Base-by-base conservation (phyloP, 139 green algal genomes). In the Chlamydomonas eustigma region DNA sequence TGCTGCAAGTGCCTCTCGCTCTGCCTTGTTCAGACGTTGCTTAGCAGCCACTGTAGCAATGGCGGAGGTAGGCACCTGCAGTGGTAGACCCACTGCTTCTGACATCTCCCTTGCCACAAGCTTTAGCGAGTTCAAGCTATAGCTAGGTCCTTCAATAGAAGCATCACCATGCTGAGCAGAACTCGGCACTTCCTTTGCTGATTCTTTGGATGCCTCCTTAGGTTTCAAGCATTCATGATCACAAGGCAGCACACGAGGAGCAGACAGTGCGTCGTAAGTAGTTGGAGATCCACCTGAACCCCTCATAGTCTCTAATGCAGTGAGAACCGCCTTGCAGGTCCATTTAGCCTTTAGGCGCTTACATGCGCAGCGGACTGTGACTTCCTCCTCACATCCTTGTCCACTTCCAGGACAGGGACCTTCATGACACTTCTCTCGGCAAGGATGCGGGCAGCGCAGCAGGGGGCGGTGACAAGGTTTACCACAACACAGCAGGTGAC, bases 311-410 rank as follows among this genome's bases (percentile, higher is more conserved):
- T 18, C 36, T 52, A 92, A 79, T 30, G 85, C 76, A 32, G 67
- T 73, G 66, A 85, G 86, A 37, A 91, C 89, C 71, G 77, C 52
- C 4, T 18, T 5, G 76, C 90, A 95, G 1, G 74, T 30, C 86
- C 88, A 84, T 78, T 91, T 90, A 22, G 80, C 65, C 58, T 88
- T 90, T 2, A 75, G 63, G 0, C 86, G 84, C 79, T 88, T 88
- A 83, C 90, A 95, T 32, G 3, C 38, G 76, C 90, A 94, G 3
- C 88, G 80, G 39, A 94, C 89, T 0, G 79, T 85, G 2, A 93
- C 88, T 73, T 90, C 83, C 28, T 88, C 76, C 32, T 39, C 30
- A 78, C 90, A 94, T 25, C 18, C 34, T n/a, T n/a, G n/a, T 2
- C 64, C 51, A 2, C 78, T 34, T 1, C 50, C 70, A 37, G 89